Percentiles rank a stretch among this genome's conserved stretches.
Evolutionary conservation across 805 yeast species (phyloP).

Genomic region (Saturnispora quitensis): DNA sequence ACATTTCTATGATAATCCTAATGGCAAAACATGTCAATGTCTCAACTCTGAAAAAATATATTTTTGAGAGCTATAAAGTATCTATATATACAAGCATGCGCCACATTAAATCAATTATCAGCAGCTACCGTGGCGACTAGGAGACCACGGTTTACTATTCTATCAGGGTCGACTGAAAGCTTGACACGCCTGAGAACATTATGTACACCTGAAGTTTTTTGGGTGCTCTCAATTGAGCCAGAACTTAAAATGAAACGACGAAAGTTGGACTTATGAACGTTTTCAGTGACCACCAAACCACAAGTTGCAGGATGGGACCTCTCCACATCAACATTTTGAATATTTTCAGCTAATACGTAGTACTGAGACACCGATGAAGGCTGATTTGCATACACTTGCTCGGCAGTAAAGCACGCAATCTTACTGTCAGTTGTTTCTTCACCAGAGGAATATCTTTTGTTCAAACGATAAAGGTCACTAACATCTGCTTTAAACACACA

Average conservation of each 20-base stretch:
- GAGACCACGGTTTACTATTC: background rate
- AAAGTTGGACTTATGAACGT: background rate
- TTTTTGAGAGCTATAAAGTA: background rate
- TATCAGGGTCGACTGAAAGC: background rate
- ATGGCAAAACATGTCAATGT: background rate
- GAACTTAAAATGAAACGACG: background rate
- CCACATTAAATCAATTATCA: background rate
- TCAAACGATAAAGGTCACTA: constrained; percentile 1
- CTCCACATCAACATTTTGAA: background rate
- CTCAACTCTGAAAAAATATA: background rate
- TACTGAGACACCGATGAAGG: background rate
- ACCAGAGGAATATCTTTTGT: constrained; percentile 4
- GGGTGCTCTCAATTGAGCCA: background rate
- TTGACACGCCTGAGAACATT: background rate
- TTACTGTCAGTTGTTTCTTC: background rate
- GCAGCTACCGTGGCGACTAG: background rate
- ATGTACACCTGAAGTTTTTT: background rate
- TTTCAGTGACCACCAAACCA: background rate
- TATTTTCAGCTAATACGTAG: background rate
- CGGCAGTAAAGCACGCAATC: background rate
- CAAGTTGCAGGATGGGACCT: background rate
- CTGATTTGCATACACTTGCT: background rate
- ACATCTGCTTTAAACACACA: constrained; percentile 9
- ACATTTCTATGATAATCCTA: background rate
- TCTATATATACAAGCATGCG: constrained; percentile 1